phyloP scores from a whole-genome alignment of 2,329 filamentous ascomycete species.

The Fusarium concolor region DNA sequence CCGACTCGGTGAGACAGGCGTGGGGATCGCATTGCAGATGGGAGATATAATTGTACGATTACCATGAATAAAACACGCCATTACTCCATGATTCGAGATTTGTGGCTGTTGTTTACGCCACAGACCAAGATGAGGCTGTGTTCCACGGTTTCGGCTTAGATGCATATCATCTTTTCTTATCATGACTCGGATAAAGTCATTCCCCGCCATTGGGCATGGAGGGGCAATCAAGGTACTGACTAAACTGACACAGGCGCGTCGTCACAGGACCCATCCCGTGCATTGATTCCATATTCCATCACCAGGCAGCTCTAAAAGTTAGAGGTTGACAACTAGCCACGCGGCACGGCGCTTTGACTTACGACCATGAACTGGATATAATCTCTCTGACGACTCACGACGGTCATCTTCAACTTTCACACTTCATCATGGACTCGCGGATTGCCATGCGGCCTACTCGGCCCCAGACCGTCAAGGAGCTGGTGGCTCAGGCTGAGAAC shows the following conservation, averaged over 20 bases:
- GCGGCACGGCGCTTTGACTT: constrained; percentile 17
- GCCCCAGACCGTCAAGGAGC: constrained; percentile 79
- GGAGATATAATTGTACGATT: constrained; percentile 40
- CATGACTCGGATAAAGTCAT: constrained; percentile 14
- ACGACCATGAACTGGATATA: constrained; percentile 34
- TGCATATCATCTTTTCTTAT: constrained; percentile 14
- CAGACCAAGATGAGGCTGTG: background rate
- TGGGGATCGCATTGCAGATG: constrained; percentile 23
- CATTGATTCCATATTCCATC: constrained; percentile 23
- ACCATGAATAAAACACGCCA: constrained; percentile 37
- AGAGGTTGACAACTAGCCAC: constrained; percentile 20
- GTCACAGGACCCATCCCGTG: constrained; percentile 32
- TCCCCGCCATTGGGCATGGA: constrained; percentile 40
- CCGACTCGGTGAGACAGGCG: constrained; percentile 30
- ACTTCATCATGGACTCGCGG: constrained; percentile 46
- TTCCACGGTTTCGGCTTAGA: background rate
- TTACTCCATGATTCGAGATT: constrained; percentile 25
- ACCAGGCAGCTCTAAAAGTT: constrained; percentile 30
- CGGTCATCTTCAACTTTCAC: background rate
- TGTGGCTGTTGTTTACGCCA: constrained; percentile 3
- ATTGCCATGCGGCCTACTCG: constrained; percentile 53
- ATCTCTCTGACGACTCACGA: constrained; percentile 15
- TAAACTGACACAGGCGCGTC: constrained; percentile 19
- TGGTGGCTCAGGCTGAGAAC: constrained; percentile 78
- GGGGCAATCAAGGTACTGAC: constrained; percentile 41